Evolutionary conservation across 768 basidiomycete species (phyloP), one percentile per base, ranked within the genome.

Genomic region (Cubamyces lactineus): DNA sequence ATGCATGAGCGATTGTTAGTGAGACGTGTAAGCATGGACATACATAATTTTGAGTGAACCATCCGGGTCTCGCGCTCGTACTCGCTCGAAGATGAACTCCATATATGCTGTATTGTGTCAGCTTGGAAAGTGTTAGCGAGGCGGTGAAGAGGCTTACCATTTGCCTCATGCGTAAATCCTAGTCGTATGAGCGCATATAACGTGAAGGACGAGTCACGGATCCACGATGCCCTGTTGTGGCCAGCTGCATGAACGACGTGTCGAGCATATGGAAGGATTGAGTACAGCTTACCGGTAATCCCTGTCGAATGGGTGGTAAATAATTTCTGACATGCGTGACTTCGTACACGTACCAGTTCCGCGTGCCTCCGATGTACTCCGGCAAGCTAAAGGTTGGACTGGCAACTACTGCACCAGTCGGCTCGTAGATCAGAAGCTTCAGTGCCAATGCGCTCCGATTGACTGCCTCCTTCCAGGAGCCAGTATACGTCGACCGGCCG

Each of bases 161-260:
- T 89, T 0, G 94, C 94, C 71, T 99, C 96, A 19, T 91, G 83
- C 0, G 95, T 98, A 75, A 96, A 98, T 0, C 96, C 97, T 0
- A 98, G 82, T 41, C 97, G 83, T 59, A 98, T 88, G 41, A 98
- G 82, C 0, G 96, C 96, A 70, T 98, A 99, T 5, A 98, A 82
- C 0, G 94, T 94, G 79, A 99, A 99, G 0, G 91, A 92, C 0
- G 94, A 89, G 70, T 99, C 96, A n/a, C 96, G 87, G 69, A 98
- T 93, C 91, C 92, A 94, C 0, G 89, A 91, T 3, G 86, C 87
- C 21, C 90, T 89, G 63, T 6, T 8, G 17, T 24, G 6, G 12
- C 23, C 19, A 46, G 11, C 11, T 23, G 42, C 15, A 16, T 53
- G 30, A 49, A 41, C 19, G 43, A 59, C 4, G 49, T 61, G 41